Evolutionary conservation across 805 yeast genomes (phyloP), one percentile per base, ranked within the genome.

Genomic region (Ogataea parapolymorpha): DNA sequence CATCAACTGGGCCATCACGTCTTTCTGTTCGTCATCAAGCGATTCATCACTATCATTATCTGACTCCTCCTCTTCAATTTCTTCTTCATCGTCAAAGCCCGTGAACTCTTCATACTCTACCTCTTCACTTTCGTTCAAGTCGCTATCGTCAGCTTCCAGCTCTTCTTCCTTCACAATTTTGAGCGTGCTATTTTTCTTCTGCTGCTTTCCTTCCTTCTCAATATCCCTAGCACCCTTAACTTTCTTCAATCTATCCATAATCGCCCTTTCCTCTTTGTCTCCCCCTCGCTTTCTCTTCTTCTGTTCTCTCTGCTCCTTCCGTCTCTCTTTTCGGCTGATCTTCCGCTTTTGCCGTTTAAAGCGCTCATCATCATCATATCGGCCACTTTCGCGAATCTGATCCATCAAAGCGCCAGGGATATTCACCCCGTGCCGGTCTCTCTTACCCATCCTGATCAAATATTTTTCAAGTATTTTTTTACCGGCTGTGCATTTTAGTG

Each of bases 351-450:
- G 48, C 27, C 46, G 43, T 20, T 51, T 46, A 39, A 64, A 60
- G 31, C 65, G 48, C 26, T 51, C 56, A 41, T 65, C 68, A 16
- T 46, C 38, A n/a, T 46, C 66, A 37, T 70, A 69, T 11, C 53
- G 61, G 9, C 56, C 67, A 10, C 54, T 61, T 14, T 55, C 57
- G 27, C 66, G 55, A 33, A 72, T 69, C 47, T 62, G 66, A 39
- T 72, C 75, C 25, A 72, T 53, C 32, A 72, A 49, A 18, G 55
- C 61, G 12, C 72, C 72, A 2, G 77, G 77, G 34, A 72, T 60
- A 32, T 64, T 62, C 31, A 70, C 65, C n/a, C 61, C 61, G 35
- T 60, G 68, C 17, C 47, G 47, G 33, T 51, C 46, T 37, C 55
- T 51, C 38, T 49, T 56, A 11, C 50, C 29, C 12, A 32, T 25